Percentiles rank a stretch among this genome's conserved stretches.
Conservation (phyloP, 2,329 filamentous ascomycete genomes). For the Akanthomyces dipterigenus region DNA sequence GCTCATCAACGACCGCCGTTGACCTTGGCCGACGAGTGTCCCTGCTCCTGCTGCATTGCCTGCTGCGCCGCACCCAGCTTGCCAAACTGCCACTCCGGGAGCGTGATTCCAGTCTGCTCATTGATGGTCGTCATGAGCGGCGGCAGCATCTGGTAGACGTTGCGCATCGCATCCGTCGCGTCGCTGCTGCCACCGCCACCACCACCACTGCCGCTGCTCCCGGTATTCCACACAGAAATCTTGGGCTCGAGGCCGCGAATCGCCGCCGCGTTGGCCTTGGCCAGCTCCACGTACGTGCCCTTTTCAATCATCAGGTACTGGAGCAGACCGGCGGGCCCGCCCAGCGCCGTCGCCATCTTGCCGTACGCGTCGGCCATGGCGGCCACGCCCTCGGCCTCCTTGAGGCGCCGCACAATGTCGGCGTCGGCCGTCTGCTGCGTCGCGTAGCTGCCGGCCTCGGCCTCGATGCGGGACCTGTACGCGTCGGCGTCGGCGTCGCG, state of each 20-base stretch:
- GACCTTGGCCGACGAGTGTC: slow-evolving; percentile 13
- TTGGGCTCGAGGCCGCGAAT: slow-evolving; percentile 76
- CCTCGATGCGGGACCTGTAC: slow-evolving; percentile 40
- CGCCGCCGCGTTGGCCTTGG: slow-evolving; percentile 69
- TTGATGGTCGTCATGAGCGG: slow-evolving; percentile 78
- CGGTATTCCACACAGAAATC: slow-evolving; percentile 88
- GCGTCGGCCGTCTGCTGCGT: slow-evolving; percentile 50
- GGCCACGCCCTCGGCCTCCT: slow-evolving; percentile 68
- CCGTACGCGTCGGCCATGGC: slow-evolving; percentile 79
- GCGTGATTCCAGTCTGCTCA: slow-evolving; percentile 77
- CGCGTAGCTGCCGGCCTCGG: slow-evolving; percentile 33
- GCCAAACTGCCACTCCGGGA: slow-evolving; percentile 70
- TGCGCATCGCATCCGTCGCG: slow-evolving; percentile 59
- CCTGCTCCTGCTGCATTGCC: slow-evolving; percentile 20
- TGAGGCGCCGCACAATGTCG: slow-evolving; percentile 52
- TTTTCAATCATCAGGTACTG: slow-evolving; percentile 86
- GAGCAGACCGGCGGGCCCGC: slow-evolving; percentile 69
- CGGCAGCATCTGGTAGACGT: slow-evolving; percentile 78
- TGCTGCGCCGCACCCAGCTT: slow-evolving; percentile 29
- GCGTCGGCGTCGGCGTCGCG: slow-evolving; percentile 43
- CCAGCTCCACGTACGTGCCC: slow-evolving; percentile 69
- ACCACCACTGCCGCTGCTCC: slow-evolving; percentile 36
- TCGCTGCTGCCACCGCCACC: slow-evolving; percentile 37
- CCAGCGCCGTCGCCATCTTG: slow-evolving; percentile 64
- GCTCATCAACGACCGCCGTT: neutral